Percentiles rank a stretch among this genome's conserved stretches.
phyloP scores from a whole-genome alignment of 1,284 basidiomycete species.

The Pseudozyma thailandica region DNA sequence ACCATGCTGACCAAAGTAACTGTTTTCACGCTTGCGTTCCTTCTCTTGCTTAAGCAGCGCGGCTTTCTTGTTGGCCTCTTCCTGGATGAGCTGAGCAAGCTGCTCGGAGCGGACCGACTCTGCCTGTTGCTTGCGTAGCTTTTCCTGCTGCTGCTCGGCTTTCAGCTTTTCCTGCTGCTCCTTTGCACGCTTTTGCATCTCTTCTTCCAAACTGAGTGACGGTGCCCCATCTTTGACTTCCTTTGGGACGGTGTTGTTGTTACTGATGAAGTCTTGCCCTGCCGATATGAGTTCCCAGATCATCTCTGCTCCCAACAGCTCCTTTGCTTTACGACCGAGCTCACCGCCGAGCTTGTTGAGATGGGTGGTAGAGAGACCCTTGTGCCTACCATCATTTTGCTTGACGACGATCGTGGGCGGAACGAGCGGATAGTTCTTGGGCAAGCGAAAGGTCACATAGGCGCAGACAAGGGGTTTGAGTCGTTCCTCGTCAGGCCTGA shows the following conservation, averaged over 20 bases:
- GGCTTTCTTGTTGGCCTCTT: constrained; percentile 54
- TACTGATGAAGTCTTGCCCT: constrained; percentile 61
- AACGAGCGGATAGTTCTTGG: constrained; percentile 60
- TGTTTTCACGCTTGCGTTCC: constrained; percentile 39
- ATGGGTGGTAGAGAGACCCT: constrained; percentile 42
- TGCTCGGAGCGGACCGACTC: constrained; percentile 54
- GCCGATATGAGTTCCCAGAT: constrained; percentile 66
- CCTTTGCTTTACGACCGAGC: constrained; percentile 51
- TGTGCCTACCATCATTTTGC: constrained; percentile 43
- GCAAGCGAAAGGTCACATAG: constrained; percentile 52
- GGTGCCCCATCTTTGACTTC: constrained; percentile 40
- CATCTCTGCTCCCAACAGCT: constrained; percentile 66
- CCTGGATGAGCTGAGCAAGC: constrained; percentile 56
- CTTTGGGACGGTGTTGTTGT: constrained; percentile 43
- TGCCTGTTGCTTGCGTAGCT: constrained; percentile 24
- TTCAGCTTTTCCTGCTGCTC: constrained; percentile 50
- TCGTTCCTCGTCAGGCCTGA: constrained; percentile 58
- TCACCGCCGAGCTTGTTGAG: constrained; percentile 40
- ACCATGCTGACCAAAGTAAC: constrained; percentile 33
- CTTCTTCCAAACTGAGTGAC: constrained; percentile 61
- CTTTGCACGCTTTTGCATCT: constrained; percentile 56
- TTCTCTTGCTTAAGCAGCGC: constrained; percentile 51
- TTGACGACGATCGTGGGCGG: constrained; percentile 52
- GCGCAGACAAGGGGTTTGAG: constrained; percentile 53
- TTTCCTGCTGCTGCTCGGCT: constrained; percentile 39